Base-by-base conservation (phyloP, 2,329 filamentous ascomycete species). In the Didymella glomerata region DNA sequence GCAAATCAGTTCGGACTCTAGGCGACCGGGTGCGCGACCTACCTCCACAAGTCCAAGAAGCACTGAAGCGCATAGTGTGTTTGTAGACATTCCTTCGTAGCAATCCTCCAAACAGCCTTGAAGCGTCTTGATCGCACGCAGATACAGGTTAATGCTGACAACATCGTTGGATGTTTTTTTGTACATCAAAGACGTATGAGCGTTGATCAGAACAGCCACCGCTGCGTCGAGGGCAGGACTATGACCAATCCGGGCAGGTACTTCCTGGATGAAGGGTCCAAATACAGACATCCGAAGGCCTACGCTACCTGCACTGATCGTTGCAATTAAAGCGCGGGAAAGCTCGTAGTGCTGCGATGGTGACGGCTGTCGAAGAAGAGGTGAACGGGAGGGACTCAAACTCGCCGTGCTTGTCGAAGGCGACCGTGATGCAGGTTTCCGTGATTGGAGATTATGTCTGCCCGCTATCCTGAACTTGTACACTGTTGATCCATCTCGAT, bases 11-110 rank as follows among this genome's bases (percentile, higher is more conserved):
- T 25, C 8, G 4, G 32, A 10, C 20, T 8, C 22, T 9, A 3
- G 22, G 3, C 13, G 6, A 42, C 5, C 20, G 22, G 8, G 9
- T 44, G 16, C 8, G 24, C 6, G 18, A 52, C 57, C 48, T 55
- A 75, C 73, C 57, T 76, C 73, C 16, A 76, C 72, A 14, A 76
- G 44, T 6, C 72, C 68, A 8, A 76, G 62, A 2, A 75, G 63
- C 30, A 76, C 65, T 6, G 71, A 69, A 44, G 73, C 73, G 53
- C 73, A 74, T 7, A 76, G 69, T 5, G 73, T 76, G 48, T 75
- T 74, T 1, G 72, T 64, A 4, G 72, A 76, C 60, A 71, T 65
- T 11, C 71, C 70, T 40, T 74, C 51, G n/a, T 59, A 49, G 3
- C 66, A 65, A 51, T 74, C 65, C 47, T 73, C 71, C 13, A 76